A percentile compares a stretch with the other conserved stretches of the same genome.
Conservation (phyloP, 495 filamentous ascomycete genomes). For the Darksidea phi region DNA sequence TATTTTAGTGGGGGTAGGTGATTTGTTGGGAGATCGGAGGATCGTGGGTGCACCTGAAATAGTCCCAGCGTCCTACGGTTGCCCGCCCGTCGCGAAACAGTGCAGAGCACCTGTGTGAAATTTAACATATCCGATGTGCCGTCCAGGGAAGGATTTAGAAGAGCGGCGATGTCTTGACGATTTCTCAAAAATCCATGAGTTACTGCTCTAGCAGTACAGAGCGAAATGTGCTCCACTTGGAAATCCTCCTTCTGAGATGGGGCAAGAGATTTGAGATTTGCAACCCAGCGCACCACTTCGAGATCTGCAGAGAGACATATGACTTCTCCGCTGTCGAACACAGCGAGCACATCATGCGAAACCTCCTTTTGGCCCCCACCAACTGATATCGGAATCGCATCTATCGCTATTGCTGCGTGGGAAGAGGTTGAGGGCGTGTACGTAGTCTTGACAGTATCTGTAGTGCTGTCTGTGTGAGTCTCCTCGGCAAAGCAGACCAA, state of each 20-base stretch:
- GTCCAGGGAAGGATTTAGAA: constrained; percentile 30
- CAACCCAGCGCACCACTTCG: constrained; percentile 37
- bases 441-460: constrained; percentile 19
- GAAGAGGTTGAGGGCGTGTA: constrained; percentile 15
- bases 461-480: constrained; percentile 5
- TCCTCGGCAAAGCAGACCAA: constrained; percentile 44
- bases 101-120: constrained; percentile 28
- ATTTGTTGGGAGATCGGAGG: constrained; percentile 22
- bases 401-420: constrained; percentile 17
- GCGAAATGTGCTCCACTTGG: constrained; percentile 48
- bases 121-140: constrained; percentile 24
- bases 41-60: constrained; percentile 24
- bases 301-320: constrained; percentile 56
- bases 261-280: constrained; percentile 31
- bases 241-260: background rate
- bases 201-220: constrained; percentile 45
- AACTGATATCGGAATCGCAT: constrained; percentile 19
- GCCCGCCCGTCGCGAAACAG: constrained; percentile 4
- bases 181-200: constrained; percentile 48
- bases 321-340: constrained; percentile 48
- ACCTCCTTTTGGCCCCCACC: constrained; percentile 34
- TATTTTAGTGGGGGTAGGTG: constrained; percentile 28
- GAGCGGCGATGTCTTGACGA: constrained; percentile 47
- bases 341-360: constrained; percentile 41
- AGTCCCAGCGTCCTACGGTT: constrained; percentile 23